These are phyloP conservation scores for Pilaira anomala DNA, from an alignment of 192 early-diverging fungal species.

Conservation along the genomic window DNA sequence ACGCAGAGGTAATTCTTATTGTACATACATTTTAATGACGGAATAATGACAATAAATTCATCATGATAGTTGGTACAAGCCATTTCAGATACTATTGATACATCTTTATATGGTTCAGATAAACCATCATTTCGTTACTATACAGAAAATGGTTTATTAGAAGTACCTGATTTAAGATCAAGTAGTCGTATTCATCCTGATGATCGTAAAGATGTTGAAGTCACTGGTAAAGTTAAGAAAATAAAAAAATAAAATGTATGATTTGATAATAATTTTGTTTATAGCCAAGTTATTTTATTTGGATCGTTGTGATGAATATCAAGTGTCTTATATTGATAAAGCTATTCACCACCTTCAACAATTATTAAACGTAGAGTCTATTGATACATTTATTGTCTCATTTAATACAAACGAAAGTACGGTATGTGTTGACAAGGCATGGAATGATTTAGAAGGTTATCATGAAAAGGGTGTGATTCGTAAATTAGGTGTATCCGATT, in stretches of 20 bases:
- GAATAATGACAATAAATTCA: neutral
- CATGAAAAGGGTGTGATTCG: conserved; percentile 35
- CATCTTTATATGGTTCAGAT: conserved; percentile 31
- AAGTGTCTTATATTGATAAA: conserved; percentile 12
- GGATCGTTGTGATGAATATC: neutral
- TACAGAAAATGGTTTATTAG: conserved; percentile 36
- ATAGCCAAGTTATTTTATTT: conserved; percentile 38
- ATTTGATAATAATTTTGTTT: conserved; percentile 31
- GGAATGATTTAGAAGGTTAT: conserved; percentile 34
- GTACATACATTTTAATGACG: neutral
- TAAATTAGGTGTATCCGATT: conserved; percentile 48
- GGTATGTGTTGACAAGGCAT: conserved; percentile 34
- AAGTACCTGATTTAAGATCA: conserved; percentile 41
- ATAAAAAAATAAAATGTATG: conserved; percentile 25
- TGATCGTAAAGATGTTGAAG: conserved; percentile 30
- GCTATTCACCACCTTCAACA: conserved; percentile 24
- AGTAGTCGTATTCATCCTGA: conserved; percentile 36
- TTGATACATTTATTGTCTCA: conserved; percentile 35
- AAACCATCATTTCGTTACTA: conserved; percentile 41
- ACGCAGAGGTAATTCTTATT: conserved; percentile 54
- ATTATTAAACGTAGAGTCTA: conserved; percentile 26
- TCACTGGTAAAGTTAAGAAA: conserved; percentile 18
- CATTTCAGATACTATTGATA: conserved; percentile 44
- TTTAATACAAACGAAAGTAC: conserved; percentile 6
- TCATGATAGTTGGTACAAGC: conserved; percentile 43